Evolutionary conservation across 352 stramenopile species (phyloP), one percentile per base, ranked within the genome.

Genomic region (Phytophthora citrophthora): DNA sequence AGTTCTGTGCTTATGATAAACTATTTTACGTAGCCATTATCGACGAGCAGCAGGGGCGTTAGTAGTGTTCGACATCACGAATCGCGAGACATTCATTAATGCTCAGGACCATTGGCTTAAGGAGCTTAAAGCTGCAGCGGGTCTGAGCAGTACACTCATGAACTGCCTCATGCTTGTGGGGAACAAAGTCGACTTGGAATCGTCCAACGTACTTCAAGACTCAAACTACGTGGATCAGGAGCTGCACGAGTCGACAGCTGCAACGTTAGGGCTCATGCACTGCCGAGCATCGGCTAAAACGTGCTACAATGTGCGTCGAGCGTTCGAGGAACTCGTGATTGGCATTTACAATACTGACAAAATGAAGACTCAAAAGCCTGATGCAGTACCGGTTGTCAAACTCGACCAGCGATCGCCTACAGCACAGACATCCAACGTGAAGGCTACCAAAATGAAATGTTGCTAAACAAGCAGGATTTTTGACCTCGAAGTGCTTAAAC

Each of bases 61-160:
- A 10, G 47, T 94, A 12, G 84, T 94, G 24, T 94, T 93, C 66
- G 86, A 94, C 61, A 77, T 93, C 24, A 88, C 72, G 39, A 91
- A 74, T 49, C 67, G 57, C 13, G 61, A 76, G 55, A 85, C 68
- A 15, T 94, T 94, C 46, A 73, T 86, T 32, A 90, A 92, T 46
- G 86, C 83, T 15, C 79, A 90, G 41, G 58, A 80, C 31, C 72
- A 89, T 54, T 94, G 84, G 84, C 68, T 90, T 38, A 88, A 89
- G 51, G 83, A 93, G 47, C 78, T 93, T 45, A 91, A 89, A 40
- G 72, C 81, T 6, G 76, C 80, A 24, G 79, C 84, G 12, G 72
- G 84, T 45, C 62, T 77, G 15, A 87, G 81, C 61, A 90, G 83
- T 54, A 86, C 83, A 8, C 63, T 94, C 4, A 61, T 72, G 4